Evolutionary conservation across 2,329 filamentous ascomycete genomes (phyloP).

Genomic region (Fusarium albosuccineum): DNA sequence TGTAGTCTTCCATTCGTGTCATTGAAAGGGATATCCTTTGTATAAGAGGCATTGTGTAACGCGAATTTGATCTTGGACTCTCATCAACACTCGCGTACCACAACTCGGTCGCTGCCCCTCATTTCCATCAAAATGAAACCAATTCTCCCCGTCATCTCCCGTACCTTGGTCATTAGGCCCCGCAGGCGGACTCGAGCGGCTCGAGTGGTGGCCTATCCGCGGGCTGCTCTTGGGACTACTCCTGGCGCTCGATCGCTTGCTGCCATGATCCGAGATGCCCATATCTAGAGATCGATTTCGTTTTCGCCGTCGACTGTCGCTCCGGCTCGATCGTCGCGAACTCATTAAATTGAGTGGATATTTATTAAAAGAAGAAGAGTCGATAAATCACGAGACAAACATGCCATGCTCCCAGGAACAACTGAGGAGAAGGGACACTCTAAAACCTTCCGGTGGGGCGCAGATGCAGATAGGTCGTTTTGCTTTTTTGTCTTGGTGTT

Average conservation of each 20-base stretch:
- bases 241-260: slow-evolving; percentile 15
- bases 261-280: slow-evolving; percentile 14
- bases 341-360: not conserved
- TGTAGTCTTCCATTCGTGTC: not conserved
- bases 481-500: not conserved
- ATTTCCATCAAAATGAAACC: not conserved
- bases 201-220: not conserved
- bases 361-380: not conserved
- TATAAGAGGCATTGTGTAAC: not conserved
- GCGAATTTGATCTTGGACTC: not conserved
- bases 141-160: not conserved
- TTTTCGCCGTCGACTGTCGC: not conserved
- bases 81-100: no score
- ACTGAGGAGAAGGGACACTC: slow-evolving; percentile 1
- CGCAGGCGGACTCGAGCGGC: not conserved
- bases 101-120: not conserved
- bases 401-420: not conserved
- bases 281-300: not conserved
- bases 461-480: not conserved
- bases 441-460: not conserved
- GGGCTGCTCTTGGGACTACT: slow-evolving; percentile 17
- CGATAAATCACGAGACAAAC: slow-evolving; percentile 3
- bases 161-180: slow-evolving; percentile 28
- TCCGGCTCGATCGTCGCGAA: not conserved
- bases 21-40: not conserved